Evolutionary conservation across 306 rosid species (phyloP), one percentile per base, ranked within the genome.

Genomic region (Rosa persica): DNA sequence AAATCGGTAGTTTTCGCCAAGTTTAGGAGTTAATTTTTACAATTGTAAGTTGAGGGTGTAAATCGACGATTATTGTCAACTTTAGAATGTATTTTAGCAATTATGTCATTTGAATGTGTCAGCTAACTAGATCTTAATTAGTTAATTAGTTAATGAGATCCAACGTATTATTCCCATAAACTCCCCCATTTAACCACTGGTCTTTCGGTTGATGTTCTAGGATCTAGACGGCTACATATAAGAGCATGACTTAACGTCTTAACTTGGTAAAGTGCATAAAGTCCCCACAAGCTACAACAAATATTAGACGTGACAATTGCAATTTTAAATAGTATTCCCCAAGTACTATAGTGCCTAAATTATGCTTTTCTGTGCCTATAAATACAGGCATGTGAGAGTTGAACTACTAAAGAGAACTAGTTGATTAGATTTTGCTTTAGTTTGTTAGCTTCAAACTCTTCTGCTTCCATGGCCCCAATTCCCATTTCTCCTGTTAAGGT

Each of bases 381-480:
- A 89, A 86, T 93, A 86, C 23, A 76, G 19, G 70, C 62, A 22
- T 71, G 27, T 36, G 73, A 51, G 75, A 52, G 80, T 73, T 20
- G 74, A 81, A 81, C 71, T 17, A 75, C 52, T 71, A 75, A 43
- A 62, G 46, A 61, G 57, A 74, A 11, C 23, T 52, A 52, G 70
- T 65, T 77, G 71, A 46, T 8, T 34, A 75, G 12, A 57, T 51
- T 58, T 30, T 81, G 74, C 42, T 54, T 82, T 47, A 73, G 12
- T 52, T 48, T 52, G 15, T 38, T 38, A 23, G 49, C 66, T 76
- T 13, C 34, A 78, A 61, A 49, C 36, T 76, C 68, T 70, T 57
- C 73, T 73, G 60, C 65, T 71, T 72, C 83, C 47, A 94, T 95
- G 99, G 90, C 96, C 81, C 96, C 98, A 8, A 89, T 70, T 48